Conservation (phyloP, 148 eudicot species). For the Linanthus parryae region DNA sequence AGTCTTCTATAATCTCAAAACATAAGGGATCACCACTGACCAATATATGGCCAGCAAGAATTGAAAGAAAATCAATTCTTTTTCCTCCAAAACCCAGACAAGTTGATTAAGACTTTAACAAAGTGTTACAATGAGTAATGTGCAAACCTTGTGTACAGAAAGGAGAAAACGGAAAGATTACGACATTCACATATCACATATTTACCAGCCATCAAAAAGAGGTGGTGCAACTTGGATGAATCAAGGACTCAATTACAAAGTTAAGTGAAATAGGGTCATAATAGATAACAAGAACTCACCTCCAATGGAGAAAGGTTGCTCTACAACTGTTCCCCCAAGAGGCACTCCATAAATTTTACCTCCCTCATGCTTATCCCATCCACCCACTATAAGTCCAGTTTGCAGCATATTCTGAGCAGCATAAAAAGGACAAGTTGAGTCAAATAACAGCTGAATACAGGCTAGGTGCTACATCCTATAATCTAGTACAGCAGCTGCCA, state of each 20-base stretch:
- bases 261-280: not conserved
- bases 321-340: constrained; percentile 88
- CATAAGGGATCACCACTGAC: no score
- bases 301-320: constrained; percentile 96
- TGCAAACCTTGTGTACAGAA: no score
- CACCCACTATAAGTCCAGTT: constrained; percentile 93
- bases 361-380: constrained; percentile 96
- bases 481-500: not conserved
- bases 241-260: not conserved
- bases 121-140: no score
- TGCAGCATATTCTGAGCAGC: constrained; percentile 70
- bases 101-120: no score
- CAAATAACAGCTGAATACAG: not conserved
- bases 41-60: no score
- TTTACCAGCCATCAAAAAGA: no score
- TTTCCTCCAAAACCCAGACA: no score
- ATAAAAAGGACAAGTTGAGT: not conserved
- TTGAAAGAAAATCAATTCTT: no score
- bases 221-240: no score
- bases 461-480: not conserved
- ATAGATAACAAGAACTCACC: constrained; percentile 33
- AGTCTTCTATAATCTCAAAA: no score
- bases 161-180: no score
- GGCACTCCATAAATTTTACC: constrained; percentile 93
- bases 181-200: no score